Conservation (phyloP, 768 basidiomycete genomes). For the Pluteus cervinus region DNA sequence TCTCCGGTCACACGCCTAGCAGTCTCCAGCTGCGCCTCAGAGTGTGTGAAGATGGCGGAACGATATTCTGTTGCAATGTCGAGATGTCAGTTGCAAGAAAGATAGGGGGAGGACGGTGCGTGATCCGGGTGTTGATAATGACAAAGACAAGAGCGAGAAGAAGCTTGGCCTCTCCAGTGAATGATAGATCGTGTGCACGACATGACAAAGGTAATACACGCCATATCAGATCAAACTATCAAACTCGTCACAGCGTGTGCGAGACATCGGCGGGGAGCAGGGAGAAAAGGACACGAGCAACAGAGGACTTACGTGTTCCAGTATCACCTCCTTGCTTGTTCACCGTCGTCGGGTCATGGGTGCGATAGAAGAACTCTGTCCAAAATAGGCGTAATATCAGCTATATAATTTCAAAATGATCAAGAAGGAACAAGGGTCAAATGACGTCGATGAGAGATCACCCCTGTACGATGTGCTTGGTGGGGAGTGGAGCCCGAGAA, state of each 20-base stretch:
- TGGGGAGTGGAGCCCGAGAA: too few relatives aligned
- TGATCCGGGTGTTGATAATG: background rate
- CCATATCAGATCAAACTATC: too few relatives aligned
- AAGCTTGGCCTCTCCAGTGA: too few relatives aligned
- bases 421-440: too few relatives aligned
- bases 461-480: too few relatives aligned
- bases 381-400: background rate
- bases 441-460: too few relatives aligned
- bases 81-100: background rate
- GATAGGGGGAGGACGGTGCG: background rate
- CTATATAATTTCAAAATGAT: too few relatives aligned
- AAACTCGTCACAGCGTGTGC: too few relatives aligned
- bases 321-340: slow-evolving; percentile 74
- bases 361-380: slow-evolving; percentile 89
- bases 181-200: too few relatives aligned
- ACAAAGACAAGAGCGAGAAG: slow-evolving; percentile 1
- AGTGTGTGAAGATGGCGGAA: slow-evolving; percentile 82
- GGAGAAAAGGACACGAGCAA: too few relatives aligned
- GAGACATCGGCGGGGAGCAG: too few relatives aligned
- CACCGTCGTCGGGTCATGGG: slow-evolving; percentile 85
- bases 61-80: slow-evolving; percentile 65
- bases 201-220: too few relatives aligned
- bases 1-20: slow-evolving; percentile 78
- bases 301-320: slow-evolving; percentile 64
- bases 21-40: slow-evolving; percentile 61